Evolutionary conservation across 1,139 yeast genomes (phyloP).

Genomic region (Debaryomyces robertsiae): DNA sequence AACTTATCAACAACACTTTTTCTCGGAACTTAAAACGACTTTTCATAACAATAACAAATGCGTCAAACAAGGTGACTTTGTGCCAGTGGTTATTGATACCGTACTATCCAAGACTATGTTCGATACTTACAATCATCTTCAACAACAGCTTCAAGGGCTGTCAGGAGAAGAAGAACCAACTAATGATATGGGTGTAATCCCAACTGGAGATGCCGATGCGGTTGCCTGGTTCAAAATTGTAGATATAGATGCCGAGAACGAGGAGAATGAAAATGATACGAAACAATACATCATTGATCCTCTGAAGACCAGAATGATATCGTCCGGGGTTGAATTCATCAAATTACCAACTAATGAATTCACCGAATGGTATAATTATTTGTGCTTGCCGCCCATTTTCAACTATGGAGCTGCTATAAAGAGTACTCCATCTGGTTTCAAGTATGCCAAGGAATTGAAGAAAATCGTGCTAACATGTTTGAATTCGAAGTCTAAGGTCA

Average conservation of each 20-base stretch:
- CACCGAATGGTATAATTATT: constrained; percentile 53
- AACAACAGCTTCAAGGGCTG: constrained; percentile 17
- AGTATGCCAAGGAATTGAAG: constrained; percentile 54
- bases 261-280: constrained; percentile 27
- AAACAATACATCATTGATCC: constrained; percentile 67
- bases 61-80: constrained; percentile 61
- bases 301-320: constrained; percentile 62
- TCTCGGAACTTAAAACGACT: constrained; percentile 60
- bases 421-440: constrained; percentile 31
- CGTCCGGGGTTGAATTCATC: constrained; percentile 58
- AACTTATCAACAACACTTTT: constrained; percentile 63
- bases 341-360: constrained; percentile 37
- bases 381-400: constrained; percentile 43
- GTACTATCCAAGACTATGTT: constrained; percentile 63
- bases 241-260: constrained; percentile 39
- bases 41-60: constrained; percentile 63
- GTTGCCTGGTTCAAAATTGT: constrained; percentile 83
- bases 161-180: constrained; percentile 26
- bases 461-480: constrained; percentile 52
- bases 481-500: constrained; percentile 28
- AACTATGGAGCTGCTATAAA: constrained; percentile 26
- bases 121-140: constrained; percentile 29
- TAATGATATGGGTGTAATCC: constrained; percentile 43
- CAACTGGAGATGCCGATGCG: constrained; percentile 66
- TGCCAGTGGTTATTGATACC: constrained; percentile 81